These are phyloP conservation scores for Cyberlindnera saturnus DNA, from an alignment of 805 yeast species.

Conservation along the genomic window DNA sequence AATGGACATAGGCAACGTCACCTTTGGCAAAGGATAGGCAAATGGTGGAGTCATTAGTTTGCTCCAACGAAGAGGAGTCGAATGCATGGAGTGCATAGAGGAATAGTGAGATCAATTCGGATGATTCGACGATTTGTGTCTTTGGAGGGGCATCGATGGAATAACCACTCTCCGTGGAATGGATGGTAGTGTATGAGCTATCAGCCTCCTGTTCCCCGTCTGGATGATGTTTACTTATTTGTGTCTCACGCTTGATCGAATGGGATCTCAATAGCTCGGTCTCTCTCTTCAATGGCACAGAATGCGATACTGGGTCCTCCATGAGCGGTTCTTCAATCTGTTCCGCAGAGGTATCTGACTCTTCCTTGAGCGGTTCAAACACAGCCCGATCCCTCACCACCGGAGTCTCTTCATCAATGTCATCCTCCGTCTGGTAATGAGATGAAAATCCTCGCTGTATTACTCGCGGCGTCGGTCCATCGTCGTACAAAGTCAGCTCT, in stretches of 20 bases:
- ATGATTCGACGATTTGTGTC: neutral
- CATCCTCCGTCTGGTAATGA: neutral
- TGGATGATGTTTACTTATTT: too few species aligned
- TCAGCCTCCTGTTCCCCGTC: too few species aligned
- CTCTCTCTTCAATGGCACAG: too few species aligned
- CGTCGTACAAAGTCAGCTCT: conserved; percentile 6
- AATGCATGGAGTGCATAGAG: conserved; percentile 54
- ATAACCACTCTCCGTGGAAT: too few species aligned
- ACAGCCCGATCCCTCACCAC: neutral
- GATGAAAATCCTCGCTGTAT: conserved; percentile 6
- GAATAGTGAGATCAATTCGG: conserved; percentile 33
- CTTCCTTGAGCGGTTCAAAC: neutral
- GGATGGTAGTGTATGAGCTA: too few species aligned
- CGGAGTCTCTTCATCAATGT: conserved; percentile 6
- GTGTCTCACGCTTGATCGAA: too few species aligned
- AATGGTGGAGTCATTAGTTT: conserved; percentile 61
- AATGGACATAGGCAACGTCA: conserved; percentile 72
- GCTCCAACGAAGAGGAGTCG: conserved; percentile 51
- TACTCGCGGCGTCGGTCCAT: conserved; percentile 20
- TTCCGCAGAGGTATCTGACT: neutral
- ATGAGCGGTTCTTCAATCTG: too few species aligned
- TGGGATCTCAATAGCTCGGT: too few species aligned
- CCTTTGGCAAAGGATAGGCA: conserved; percentile 66
- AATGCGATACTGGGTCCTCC: too few species aligned
- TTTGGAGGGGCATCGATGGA: neutral